These are phyloP conservation scores for Penicillium sp. DNA, from an alignment of 2,329 filamentous ascomycete species.

Conservation along the genomic window DNA sequence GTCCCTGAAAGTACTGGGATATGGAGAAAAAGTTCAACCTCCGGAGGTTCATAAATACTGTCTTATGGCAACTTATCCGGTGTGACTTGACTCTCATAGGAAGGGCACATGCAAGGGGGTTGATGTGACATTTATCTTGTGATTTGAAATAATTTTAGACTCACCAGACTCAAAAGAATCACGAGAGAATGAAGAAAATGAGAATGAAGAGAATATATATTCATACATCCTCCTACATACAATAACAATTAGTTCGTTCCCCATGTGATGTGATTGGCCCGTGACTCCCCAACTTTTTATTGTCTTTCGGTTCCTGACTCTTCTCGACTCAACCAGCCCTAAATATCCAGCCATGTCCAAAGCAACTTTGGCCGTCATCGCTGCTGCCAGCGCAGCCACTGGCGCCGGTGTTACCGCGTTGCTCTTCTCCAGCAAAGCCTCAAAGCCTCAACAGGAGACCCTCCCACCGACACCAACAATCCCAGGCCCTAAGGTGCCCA, in stretches of 20 bases:
- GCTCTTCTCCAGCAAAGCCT: constrained; percentile 58
- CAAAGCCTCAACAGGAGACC: constrained; percentile 23
- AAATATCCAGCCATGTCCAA: constrained; percentile 64
- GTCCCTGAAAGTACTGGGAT: neutral
- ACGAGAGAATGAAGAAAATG: neutral
- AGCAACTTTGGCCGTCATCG: constrained; percentile 70
- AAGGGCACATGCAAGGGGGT: neutral
- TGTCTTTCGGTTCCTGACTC: constrained; percentile 7
- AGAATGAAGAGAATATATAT: neutral
- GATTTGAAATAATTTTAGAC: neutral
- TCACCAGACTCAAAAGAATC: neutral
- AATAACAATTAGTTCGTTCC: neutral
- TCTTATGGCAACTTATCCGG: neutral
- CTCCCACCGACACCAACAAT: constrained; percentile 32
- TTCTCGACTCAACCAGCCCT: neutral
- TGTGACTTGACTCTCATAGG: neutral
- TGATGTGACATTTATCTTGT: neutral
- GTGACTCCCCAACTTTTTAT: constrained; percentile 15
- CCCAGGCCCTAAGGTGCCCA: constrained; percentile 30
- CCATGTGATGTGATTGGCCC: constrained; percentile 26
- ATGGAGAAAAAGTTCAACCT: neutral
- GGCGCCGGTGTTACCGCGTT: constrained; percentile 71
- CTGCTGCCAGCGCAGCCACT: constrained; percentile 71
- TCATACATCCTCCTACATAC: neutral
- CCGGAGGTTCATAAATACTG: neutral